These are phyloP conservation scores for Entomortierella beljakovae DNA, from an alignment of 192 early-diverging fungal species.

Conservation along the genomic window DNA sequence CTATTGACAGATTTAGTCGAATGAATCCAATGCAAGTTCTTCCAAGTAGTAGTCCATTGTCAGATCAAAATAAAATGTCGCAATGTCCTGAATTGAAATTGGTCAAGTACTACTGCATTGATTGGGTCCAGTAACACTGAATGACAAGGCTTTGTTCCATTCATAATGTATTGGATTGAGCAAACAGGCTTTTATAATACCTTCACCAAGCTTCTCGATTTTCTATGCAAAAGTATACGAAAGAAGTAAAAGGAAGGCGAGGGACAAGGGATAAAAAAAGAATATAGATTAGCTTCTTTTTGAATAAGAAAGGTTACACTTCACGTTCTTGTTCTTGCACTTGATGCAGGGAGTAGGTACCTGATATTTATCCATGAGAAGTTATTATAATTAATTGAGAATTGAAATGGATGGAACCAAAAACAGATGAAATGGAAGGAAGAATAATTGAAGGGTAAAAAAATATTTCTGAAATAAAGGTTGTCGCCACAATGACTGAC, in stretches of 20 bases:
- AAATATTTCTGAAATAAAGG: too few relatives aligned
- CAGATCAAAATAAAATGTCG: too few relatives aligned
- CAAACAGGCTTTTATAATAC: constrained; percentile 47
- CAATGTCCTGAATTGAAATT: too few relatives aligned
- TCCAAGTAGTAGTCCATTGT: too few relatives aligned
- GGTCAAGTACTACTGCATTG: too few relatives aligned
- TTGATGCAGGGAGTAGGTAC: constrained; percentile 5
- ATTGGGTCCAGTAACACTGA: not conserved
- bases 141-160: not conserved
- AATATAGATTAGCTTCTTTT: not conserved
- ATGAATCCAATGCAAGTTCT: too few relatives aligned
- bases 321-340: not conserved
- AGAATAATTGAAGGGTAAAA: not conserved
- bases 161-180: not conserved
- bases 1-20: too few relatives aligned
- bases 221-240: constrained; percentile 68
- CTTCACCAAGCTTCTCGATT: constrained; percentile 98
- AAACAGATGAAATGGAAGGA: too few relatives aligned
- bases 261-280: not conserved
- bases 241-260: not conserved
- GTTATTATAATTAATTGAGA: not conserved
- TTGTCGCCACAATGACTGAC: too few relatives aligned
- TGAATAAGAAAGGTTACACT: not conserved
- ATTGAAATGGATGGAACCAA: not conserved
- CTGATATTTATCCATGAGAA: constrained; percentile 53